Base-by-base conservation (phyloP, 345 rosid species). In the Camelina sativa region DNA sequence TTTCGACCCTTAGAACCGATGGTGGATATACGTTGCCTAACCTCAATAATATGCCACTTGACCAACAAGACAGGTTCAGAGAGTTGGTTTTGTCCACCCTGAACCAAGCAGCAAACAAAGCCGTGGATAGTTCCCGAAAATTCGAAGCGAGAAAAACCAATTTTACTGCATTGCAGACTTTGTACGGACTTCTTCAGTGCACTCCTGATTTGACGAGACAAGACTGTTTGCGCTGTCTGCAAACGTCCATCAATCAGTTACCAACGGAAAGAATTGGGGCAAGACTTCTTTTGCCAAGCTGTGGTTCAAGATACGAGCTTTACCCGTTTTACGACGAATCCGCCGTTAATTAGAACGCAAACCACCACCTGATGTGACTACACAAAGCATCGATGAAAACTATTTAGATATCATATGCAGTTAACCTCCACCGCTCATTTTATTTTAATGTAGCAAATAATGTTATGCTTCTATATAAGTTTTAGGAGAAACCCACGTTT, bases 111-210 rank as follows among this genome's bases (percentile, higher is more conserved):
- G 71, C 80, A 0, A 4, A 1, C 2, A 25, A 35, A 5, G 72
- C 78, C 2, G 43, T 69, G 0, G 37, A 0, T 1, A 67, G 56
- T 62, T 23, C 58, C 0, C 73, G 41, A 38, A 84, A 55, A 34
- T 88, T 84, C 23, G 82, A 67, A 0, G 59, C 60, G 8, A 53
- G 11, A 41, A 48, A 55, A 0, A 28, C 3, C 5, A 5, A 67
- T 6, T 40, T 35, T 0, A 41, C 62, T 1, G 25, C 13, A 9
- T 48, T 35, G 0, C 38, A 66, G 44, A 47, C 0, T 1, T 6
- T 89, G 48, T 89, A 74, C 67, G 53, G 23, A 1, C 28, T 89
- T 0, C 84, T 28, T 4, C 85, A 87, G 84, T 89, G 94, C 72
- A 79, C 59, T 4, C 85, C 81, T 12, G 87, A 83, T 65, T 28